Conservation (phyloP, 208 protist species). For the Trypanosoma rangeli region DNA sequence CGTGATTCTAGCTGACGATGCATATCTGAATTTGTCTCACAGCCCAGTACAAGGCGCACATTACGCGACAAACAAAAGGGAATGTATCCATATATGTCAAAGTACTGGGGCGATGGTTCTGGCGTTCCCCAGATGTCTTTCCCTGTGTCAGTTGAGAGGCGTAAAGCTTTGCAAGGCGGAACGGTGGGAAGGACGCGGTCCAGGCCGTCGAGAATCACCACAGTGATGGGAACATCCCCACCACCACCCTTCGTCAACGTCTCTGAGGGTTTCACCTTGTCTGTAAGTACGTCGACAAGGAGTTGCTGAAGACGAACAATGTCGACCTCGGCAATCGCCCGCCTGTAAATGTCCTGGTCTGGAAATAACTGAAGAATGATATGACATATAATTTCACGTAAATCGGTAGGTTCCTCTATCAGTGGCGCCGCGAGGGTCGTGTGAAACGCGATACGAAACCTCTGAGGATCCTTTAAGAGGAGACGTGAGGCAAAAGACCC, state of each 20-base stretch:
- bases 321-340: constrained; percentile 65
- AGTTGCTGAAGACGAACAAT: constrained; percentile 47
- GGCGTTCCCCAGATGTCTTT: constrained; percentile 33
- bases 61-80: constrained; percentile 64
- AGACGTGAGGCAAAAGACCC: constrained; percentile 33
- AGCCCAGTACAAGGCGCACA: constrained; percentile 67
- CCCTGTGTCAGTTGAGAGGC: constrained; percentile 31
- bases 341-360: constrained; percentile 51
- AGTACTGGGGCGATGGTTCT: not conserved
- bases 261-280: constrained; percentile 10
- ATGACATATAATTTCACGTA: constrained; percentile 59
- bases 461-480: constrained; percentile 26
- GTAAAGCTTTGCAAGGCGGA: constrained; percentile 55
- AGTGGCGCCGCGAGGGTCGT: constrained; percentile 40
- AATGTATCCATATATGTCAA: constrained; percentile 33
- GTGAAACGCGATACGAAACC: constrained; percentile 58
- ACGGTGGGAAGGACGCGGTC: constrained; percentile 39
- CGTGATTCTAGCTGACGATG: constrained; percentile 26
- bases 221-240: constrained; percentile 20
- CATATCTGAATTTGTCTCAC: constrained; percentile 26
- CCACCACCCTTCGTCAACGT: not conserved
- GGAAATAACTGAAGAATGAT: constrained; percentile 66
- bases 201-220: constrained; percentile 69
- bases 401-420: constrained; percentile 64
- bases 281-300: constrained; percentile 42